Base-by-base conservation (phyloP, 352 stramenopile species). In the Elongisporangium anandrum region DNA sequence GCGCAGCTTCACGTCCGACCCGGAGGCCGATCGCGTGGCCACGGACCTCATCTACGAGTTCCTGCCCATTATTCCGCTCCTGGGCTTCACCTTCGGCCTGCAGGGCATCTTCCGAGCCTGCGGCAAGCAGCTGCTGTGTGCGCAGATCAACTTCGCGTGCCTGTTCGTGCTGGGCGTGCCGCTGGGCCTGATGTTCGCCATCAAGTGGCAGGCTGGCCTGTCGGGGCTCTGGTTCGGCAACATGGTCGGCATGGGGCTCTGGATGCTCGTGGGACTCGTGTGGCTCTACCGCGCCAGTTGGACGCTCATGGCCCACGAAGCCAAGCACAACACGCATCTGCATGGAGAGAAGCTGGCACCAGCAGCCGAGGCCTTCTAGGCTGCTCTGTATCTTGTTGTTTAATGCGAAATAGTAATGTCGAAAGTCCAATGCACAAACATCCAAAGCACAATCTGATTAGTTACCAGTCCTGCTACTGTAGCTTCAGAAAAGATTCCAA, bases 141-240 rank as follows among this genome's bases (percentile, higher is more conserved):
- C 77, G 24, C 61, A 75, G 38, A 64, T 87, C 53, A 87, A 76
- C 50, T 81, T 85, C 57, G 49, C 77, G 34, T 81, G 69, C 50
- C 58, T 85, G n/a, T 73, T 87, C 38, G 62, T 75, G 15, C 19
- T 90, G 6, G 76, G 73, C 13, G 61, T 82, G 23, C 77, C 77
- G 9, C 59, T 87, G 15, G 76, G 73, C 0, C 47, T 81, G 41
- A 20, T 70, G 29, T 69, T 88, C 29, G 80, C 71, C 0, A 65
- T 86, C 56, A 39, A 69, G 39, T 77, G 75, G 10, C 57, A 76
- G 9, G 47, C 61, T 4, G 77, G 80, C 3, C 72, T 82, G 59
- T 50, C 70, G 1, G 82, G 82, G 0, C 58, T 92, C 8, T 90
- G 79, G 79, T 59, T 68, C 34, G 82, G 82, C 0, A 70, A 88